These are phyloP conservation scores for Yamadazyma sp. DNA, from an alignment of 1,139 yeast genomes.

Conservation along the genomic window DNA sequence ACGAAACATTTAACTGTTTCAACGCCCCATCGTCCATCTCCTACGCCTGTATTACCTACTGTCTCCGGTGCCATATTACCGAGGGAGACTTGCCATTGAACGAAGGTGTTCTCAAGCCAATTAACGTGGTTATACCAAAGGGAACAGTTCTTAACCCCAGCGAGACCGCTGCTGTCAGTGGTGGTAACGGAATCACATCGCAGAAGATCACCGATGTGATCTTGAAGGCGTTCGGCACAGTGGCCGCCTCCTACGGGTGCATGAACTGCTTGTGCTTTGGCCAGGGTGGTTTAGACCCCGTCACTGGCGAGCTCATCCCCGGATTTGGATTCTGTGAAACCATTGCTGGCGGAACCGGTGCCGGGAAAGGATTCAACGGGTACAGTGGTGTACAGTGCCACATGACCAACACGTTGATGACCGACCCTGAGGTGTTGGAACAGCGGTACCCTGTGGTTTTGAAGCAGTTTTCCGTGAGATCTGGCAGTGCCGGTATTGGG, in stretches of 20 bases:
- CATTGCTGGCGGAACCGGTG: conserved; percentile 49
- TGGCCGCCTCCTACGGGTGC: conserved; percentile 46
- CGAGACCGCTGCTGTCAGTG: conserved; percentile 45
- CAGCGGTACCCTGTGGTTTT: conserved; percentile 36
- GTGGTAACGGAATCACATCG: conserved; percentile 50
- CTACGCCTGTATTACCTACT: conserved; percentile 42
- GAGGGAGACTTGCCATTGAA: conserved; percentile 48
- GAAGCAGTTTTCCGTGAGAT: conserved; percentile 28
- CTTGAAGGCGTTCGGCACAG: conserved; percentile 64
- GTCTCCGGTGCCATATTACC: conserved; percentile 48
- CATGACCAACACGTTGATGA: conserved; percentile 45
- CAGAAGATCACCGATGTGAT: conserved; percentile 60
- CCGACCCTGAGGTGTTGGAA: conserved; percentile 43
- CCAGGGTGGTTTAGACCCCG: conserved; percentile 34
- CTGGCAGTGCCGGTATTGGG: conserved; percentile 37
- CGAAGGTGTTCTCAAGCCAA: conserved; percentile 46
- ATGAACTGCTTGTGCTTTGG: conserved; percentile 48
- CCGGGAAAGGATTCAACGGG: conserved; percentile 37
- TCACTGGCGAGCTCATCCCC: conserved; percentile 31
- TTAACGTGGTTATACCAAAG: conserved; percentile 37
- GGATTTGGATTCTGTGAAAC: conserved; percentile 51
- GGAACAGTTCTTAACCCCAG: conserved; percentile 41
- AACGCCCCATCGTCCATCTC: conserved; percentile 48
- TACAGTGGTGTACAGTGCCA: conserved; percentile 45
- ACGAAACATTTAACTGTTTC: conserved; percentile 41